phyloP scores from a whole-genome alignment of 805 yeast species.

The Myxozyma udenii region DNA sequence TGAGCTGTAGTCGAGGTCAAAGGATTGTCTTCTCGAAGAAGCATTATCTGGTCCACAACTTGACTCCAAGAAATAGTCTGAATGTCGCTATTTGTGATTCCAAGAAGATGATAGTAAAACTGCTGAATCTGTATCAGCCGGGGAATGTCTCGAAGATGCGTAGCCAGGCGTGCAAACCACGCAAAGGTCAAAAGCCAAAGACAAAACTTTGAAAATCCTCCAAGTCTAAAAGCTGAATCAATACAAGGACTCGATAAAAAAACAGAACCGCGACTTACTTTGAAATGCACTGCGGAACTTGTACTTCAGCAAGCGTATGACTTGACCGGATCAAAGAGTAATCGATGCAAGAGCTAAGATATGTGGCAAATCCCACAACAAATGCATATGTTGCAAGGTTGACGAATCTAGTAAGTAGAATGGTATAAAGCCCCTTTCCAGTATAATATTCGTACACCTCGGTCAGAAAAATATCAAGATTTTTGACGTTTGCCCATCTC shows the following conservation, averaged over 20 bases:
- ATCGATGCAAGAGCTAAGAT: constrained; percentile 78
- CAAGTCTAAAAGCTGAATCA: constrained; percentile 8
- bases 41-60: constrained; percentile 71
- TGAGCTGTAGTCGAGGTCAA: constrained; percentile 44
- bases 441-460: constrained; percentile 80
- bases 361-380: constrained; percentile 74
- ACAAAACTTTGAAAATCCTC: constrained; percentile 49
- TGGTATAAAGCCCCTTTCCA: constrained; percentile 80
- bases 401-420: constrained; percentile 60
- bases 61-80: constrained; percentile 93
- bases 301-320: constrained; percentile 42
- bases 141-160: constrained; percentile 56
- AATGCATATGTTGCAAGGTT: constrained; percentile 75
- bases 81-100: constrained; percentile 70
- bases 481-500: constrained; percentile 95
- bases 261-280: constrained; percentile 23
- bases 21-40: constrained; percentile 76
- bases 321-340: constrained; percentile 45
- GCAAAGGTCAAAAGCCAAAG: constrained; percentile 57
- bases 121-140: constrained; percentile 69
- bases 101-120: constrained; percentile 70
- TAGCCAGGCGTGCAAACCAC: constrained; percentile 42
- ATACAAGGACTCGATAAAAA: background rate
- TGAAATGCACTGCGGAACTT: constrained; percentile 48
- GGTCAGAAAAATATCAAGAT: constrained; percentile 78